These are phyloP conservation scores for Celoporthe dispersa DNA, from an alignment of 2,329 filamentous ascomycete species.

Conservation along the genomic window DNA sequence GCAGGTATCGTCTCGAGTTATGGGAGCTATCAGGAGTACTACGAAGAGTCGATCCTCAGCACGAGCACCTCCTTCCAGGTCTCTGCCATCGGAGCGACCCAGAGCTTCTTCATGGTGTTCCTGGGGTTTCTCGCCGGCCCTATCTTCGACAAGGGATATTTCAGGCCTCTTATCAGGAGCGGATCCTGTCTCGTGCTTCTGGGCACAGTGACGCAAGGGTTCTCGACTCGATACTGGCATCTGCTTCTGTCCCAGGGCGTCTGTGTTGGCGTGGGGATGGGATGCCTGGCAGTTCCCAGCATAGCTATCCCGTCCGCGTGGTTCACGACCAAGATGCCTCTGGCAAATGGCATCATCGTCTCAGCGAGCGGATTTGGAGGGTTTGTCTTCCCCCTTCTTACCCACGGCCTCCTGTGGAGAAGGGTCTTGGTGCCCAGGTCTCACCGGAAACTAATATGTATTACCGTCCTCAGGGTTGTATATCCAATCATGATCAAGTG, in stretches of 20 bases:
- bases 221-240: slow-evolving; percentile 50
- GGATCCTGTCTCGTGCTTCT: slow-evolving; percentile 44
- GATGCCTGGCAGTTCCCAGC: slow-evolving; percentile 42
- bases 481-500: slow-evolving; percentile 29
- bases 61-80: slow-evolving; percentile 43
- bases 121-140: slow-evolving; percentile 46
- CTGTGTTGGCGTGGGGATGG: slow-evolving; percentile 42
- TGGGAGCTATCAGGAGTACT: slow-evolving; percentile 52
- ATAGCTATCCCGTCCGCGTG: slow-evolving; percentile 46
- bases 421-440: neutral
- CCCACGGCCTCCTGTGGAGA: neutral
- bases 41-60: slow-evolving; percentile 41
- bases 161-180: slow-evolving; percentile 40
- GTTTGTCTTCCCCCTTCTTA: neutral
- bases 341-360: slow-evolving; percentile 40
- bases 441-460: neutral
- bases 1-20: slow-evolving; percentile 38
- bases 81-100: slow-evolving; percentile 51
- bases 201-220: slow-evolving; percentile 49
- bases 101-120: slow-evolving; percentile 47
- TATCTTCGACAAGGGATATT: slow-evolving; percentile 49
- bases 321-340: slow-evolving; percentile 40
- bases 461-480: slow-evolving; percentile 12
- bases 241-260: slow-evolving; percentile 32
- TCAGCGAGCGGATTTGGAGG: slow-evolving; percentile 31